Base-by-base conservation (phyloP, 805 yeast genomes). In the Myxozyma melibiosi region DNA sequence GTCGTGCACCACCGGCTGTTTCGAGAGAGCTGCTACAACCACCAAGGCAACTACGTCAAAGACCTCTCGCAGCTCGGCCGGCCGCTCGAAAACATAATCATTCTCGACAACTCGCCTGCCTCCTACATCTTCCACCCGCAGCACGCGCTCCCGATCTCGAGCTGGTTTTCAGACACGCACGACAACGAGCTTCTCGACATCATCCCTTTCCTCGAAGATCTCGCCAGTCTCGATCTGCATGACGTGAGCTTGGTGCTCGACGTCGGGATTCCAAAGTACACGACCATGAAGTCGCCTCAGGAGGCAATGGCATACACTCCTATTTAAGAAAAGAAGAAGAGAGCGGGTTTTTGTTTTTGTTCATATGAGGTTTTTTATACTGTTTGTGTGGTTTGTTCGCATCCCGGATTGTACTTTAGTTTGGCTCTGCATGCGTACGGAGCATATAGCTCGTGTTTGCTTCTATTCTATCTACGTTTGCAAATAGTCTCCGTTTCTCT, bases 101-200 rank as follows among this genome's bases (percentile, higher is more conserved):
- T 94, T 64, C 84, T 94, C 63, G 99, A 94, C 76, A 94, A 94
- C 73, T 91, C 98, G 2, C 98, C 99, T 0, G 96, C 98, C 2
- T 89, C 97, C n/a, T 94, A 94, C 73, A 85, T 92, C 55, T 88
- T 94, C 78, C 98, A 94, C 70, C 99, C 99, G 20, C 96, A 90
- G 72, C 97, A 94, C 75, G 96, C 98, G 7, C 86, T 94, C 28
- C 99, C 99, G 24, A 88, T 94, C 28, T 88, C 96, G 64, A 85
- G 94, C 71, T 94, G 99, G 99, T 94, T 94, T 78, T 88, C 96
- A 65, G 99, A 94, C 74, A 84, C 94, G 28, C 99, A 94, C 72
- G 99, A 94, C 72, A 91, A 91, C 71, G 99, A 94, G 77, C 78
- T 94, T 67, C 73, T 88, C 61, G 99, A 94, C 73, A 82, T 94